Percentiles rank a stretch among this genome's conserved stretches.
Conservation (phyloP, 129 eudicot species). For the Tagetes patula region DNA sequence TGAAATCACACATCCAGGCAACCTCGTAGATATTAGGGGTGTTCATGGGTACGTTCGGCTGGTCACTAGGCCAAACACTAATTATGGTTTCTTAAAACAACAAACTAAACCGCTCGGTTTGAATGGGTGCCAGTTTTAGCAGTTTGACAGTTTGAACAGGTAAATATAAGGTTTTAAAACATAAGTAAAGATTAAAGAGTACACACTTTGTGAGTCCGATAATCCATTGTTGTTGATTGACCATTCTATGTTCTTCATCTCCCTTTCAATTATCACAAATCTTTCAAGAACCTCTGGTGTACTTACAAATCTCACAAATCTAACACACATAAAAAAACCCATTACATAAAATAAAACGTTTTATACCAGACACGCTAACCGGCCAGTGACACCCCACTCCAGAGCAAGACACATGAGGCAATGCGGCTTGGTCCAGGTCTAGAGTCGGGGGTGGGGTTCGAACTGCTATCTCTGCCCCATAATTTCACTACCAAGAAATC, state of each 20-base stretch:
- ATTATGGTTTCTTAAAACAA: background rate
- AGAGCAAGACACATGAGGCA: background rate
- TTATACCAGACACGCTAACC: no score
- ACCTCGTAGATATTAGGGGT: background rate
- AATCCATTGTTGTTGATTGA: constrained; percentile 46
- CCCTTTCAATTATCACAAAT: constrained; percentile 62
- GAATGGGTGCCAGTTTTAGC: background rate
- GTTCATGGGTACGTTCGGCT: background rate
- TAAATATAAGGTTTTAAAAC: background rate
- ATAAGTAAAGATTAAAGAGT: constrained; percentile 2
- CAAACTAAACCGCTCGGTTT: background rate
- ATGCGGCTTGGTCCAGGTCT: no score
- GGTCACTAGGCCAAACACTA: background rate
- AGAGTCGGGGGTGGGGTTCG: no score
- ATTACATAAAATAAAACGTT: no score
- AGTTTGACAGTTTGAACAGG: background rate
- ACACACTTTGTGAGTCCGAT: constrained; percentile 48
- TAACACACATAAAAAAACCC: constrained; percentile 24
- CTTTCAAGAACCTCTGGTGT: constrained; percentile 94
- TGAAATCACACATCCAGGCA: background rate
- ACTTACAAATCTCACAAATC: constrained; percentile 83
- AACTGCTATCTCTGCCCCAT: no score
- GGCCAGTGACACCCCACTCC: no score
- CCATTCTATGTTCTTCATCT: constrained; percentile 64
- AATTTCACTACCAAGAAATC: background rate